phyloP scores from a whole-genome alignment of 495 filamentous ascomycete species.

The Penicillium silybi region DNA sequence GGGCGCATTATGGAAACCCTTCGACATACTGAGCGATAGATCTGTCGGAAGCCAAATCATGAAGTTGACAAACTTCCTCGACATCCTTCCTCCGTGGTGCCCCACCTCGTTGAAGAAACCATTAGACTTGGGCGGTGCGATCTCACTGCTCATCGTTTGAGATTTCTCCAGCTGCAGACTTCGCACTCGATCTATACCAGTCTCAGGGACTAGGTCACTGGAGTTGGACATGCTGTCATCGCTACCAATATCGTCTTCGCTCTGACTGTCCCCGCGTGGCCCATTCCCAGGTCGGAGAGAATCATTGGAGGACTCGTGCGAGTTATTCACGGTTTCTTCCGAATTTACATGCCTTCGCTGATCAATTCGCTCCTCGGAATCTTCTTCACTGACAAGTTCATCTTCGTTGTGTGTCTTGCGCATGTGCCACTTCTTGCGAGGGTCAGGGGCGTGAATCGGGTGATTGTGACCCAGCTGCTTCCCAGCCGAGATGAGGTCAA shows the following conservation, averaged over 20 bases:
- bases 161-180: constrained; percentile 14
- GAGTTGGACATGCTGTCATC: background rate
- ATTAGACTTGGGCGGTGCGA: background rate
- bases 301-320: background rate
- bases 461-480: constrained; percentile 39
- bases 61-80: constrained; percentile 62
- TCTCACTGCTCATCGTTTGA: constrained; percentile 11
- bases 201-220: background rate
- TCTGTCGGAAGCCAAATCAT: constrained; percentile 77
- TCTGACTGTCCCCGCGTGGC: background rate
- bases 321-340: background rate
- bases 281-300: background rate
- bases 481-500: constrained; percentile 53
- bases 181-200: background rate
- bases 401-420: background rate
- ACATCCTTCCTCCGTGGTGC: constrained; percentile 16
- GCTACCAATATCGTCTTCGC: background rate
- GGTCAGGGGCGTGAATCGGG: constrained; percentile 47
- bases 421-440: constrained; percentile 8
- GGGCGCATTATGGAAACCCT: constrained; percentile 83
- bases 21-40: constrained; percentile 69
- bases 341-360: background rate
- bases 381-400: constrained; percentile 1
- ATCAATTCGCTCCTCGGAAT: background rate
- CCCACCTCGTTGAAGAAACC: constrained; percentile 32